Conservation (phyloP, 225 moss, liverwort and hornwort genomes). For the Polytrichum formosum region DNA sequence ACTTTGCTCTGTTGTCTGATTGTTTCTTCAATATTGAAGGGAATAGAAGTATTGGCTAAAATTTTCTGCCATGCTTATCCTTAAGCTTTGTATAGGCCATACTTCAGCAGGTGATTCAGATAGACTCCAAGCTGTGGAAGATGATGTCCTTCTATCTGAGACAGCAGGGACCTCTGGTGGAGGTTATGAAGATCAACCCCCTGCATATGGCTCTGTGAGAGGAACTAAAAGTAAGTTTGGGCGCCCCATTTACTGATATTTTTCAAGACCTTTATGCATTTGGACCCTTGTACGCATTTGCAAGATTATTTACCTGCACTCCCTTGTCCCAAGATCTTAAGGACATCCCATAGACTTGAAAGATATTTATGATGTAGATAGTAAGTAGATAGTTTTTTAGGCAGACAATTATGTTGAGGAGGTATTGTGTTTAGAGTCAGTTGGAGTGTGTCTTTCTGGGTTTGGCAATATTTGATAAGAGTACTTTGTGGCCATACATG, state of each 20-base stretch:
- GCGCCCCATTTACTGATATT: background rate
- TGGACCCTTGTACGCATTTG: too few species aligned
- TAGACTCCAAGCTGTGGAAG: constrained; percentile 62
- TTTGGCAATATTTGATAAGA: too few species aligned
- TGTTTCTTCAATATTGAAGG: background rate
- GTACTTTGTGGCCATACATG: too few species aligned
- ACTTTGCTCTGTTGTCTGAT: background rate
- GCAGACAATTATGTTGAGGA: too few species aligned
- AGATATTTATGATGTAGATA: too few species aligned
- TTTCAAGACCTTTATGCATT: too few species aligned
- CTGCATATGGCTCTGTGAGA: constrained; percentile 54
- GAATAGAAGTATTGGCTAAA: background rate
- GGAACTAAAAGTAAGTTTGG: constrained; percentile 77
- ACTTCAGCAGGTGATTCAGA: constrained; percentile 64
- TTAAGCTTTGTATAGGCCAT: constrained; percentile 35
- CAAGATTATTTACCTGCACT: too few species aligned
- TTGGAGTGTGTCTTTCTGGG: too few species aligned
- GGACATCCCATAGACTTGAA: too few species aligned
- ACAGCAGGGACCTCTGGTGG: constrained; percentile 74
- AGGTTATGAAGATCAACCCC: constrained; percentile 66
- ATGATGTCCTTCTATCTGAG: constrained; percentile 70
- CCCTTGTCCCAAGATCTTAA: too few species aligned
- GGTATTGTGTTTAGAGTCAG: too few species aligned
- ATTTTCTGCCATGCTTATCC: background rate
- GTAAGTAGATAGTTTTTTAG: too few species aligned